These are phyloP conservation scores for Cytospora piceicola DNA, from an alignment of 2,329 filamentous ascomycete genomes.

Conservation along the genomic window DNA sequence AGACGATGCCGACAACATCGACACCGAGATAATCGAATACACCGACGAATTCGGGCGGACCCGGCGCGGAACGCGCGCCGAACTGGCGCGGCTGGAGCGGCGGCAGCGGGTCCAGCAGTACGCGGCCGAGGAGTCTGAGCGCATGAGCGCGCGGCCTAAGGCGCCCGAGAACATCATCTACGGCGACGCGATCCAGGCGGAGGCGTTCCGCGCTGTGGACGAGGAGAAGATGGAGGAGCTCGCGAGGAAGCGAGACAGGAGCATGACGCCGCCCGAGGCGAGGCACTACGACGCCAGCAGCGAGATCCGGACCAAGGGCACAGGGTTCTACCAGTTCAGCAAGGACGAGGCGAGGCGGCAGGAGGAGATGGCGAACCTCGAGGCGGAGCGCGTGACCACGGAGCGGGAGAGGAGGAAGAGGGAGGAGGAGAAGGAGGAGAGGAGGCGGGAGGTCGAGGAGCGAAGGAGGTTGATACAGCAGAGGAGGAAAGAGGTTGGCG, in stretches of 20 bases:
- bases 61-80: slow-evolving; percentile 70
- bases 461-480: slow-evolving; percentile 65
- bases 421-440: slow-evolving; percentile 60
- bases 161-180: slow-evolving; percentile 76
- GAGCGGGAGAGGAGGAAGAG: slow-evolving; percentile 62
- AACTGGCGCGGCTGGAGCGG: slow-evolving; percentile 67
- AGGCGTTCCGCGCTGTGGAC: slow-evolving; percentile 80
- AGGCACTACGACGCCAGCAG: slow-evolving; percentile 83
- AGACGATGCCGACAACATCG: slow-evolving; percentile 43
- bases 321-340: slow-evolving; percentile 90
- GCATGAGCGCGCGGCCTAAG: slow-evolving; percentile 68
- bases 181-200: slow-evolving; percentile 81
- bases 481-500: slow-evolving; percentile 56
- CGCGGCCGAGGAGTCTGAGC: slow-evolving; percentile 65
- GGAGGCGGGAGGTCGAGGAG: slow-evolving; percentile 66
- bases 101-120: slow-evolving; percentile 55
- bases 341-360: slow-evolving; percentile 68
- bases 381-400: slow-evolving; percentile 69
- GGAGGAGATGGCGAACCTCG: slow-evolving; percentile 75
- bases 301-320: slow-evolving; percentile 86
- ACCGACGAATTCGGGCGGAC: slow-evolving; percentile 91
- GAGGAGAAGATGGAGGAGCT: slow-evolving; percentile 75
- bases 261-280: slow-evolving; percentile 77
- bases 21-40: slow-evolving; percentile 77
- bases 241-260: slow-evolving; percentile 76